These are phyloP conservation scores for Ustilago bromivora DNA, from an alignment of 1,284 basidiomycete species.

Conservation along the genomic window DNA sequence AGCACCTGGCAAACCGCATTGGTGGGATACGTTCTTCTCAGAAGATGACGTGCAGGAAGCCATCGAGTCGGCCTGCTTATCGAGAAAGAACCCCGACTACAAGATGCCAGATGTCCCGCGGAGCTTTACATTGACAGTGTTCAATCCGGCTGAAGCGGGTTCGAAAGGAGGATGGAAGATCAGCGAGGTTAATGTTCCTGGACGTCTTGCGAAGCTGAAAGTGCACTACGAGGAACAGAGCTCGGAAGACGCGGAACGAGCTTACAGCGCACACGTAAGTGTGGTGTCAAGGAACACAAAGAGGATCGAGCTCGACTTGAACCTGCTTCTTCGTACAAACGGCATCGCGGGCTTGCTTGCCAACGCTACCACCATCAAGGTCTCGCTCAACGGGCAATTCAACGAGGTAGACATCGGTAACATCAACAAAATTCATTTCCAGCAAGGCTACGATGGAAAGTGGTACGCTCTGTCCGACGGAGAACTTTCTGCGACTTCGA, in stretches of 20 bases:
- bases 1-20: conserved; percentile 77
- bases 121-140: conserved; percentile 78
- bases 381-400: conserved; percentile 9
- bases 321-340: conserved; percentile 7
- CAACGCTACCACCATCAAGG: conserved; percentile 3
- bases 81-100: conserved; percentile 22
- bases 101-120: conserved; percentile 28
- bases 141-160: conserved; percentile 77
- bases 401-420: background rate
- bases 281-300: conserved; percentile 7
- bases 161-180: conserved; percentile 78
- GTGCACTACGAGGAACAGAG: conserved; percentile 11
- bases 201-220: conserved; percentile 66
- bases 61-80: conserved; percentile 21
- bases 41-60: conserved; percentile 75
- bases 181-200: conserved; percentile 74
- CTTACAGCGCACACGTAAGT: background rate
- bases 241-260: background rate
- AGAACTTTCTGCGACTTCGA: background rate
- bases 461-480: background rate
- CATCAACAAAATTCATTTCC: conserved; percentile 5
- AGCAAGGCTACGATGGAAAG: background rate
- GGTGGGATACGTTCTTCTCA: conserved; percentile 77
- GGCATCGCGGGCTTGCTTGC: background rate
- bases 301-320: conserved; percentile 23